These are phyloP conservation scores for Sechiopsis laciniata DNA, from an alignment of 306 rosid genomes.

Conservation along the genomic window DNA sequence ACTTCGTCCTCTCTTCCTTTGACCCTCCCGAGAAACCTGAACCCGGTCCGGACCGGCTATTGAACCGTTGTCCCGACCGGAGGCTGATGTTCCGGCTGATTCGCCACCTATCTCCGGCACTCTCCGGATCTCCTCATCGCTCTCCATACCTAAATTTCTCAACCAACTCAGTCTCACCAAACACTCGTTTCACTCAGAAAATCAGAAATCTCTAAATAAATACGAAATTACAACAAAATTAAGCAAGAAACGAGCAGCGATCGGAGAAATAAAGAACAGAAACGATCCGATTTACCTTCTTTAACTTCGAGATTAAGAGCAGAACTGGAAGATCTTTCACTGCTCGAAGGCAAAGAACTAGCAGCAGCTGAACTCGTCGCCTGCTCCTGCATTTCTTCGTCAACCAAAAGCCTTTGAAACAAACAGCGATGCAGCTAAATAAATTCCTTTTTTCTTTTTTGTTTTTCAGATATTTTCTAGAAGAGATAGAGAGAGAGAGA, in stretches of 20 bases:
- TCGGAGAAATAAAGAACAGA: not conserved
- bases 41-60: slow-evolving; percentile 57
- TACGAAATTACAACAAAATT: no score
- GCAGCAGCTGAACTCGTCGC: slow-evolving; percentile 25
- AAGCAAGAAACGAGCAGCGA: not conserved
- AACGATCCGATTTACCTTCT: slow-evolving; percentile 18
- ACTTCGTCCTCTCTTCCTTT: slow-evolving; percentile 80
- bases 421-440: not conserved
- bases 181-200: not conserved
- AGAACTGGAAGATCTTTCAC: slow-evolving; percentile 26
- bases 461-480: not conserved
- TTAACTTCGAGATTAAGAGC: slow-evolving; percentile 24
- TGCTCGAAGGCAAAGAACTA: slow-evolving; percentile 25
- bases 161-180: not conserved
- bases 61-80: slow-evolving; percentile 51
- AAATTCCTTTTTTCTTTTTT: not conserved
- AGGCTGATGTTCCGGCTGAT: slow-evolving; percentile 71
- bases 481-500: not conserved
- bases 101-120: slow-evolving; percentile 93
- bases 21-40: slow-evolving; percentile 60
- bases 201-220: not conserved
- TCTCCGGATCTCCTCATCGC: slow-evolving; percentile 95
- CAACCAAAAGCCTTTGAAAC: not conserved
- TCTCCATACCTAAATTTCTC: slow-evolving; percentile 55
- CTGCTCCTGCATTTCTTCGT: slow-evolving; percentile 25